These are phyloP conservation scores for Monascus purpureus DNA, from an alignment of 495 filamentous ascomycete genomes.

Conservation along the genomic window DNA sequence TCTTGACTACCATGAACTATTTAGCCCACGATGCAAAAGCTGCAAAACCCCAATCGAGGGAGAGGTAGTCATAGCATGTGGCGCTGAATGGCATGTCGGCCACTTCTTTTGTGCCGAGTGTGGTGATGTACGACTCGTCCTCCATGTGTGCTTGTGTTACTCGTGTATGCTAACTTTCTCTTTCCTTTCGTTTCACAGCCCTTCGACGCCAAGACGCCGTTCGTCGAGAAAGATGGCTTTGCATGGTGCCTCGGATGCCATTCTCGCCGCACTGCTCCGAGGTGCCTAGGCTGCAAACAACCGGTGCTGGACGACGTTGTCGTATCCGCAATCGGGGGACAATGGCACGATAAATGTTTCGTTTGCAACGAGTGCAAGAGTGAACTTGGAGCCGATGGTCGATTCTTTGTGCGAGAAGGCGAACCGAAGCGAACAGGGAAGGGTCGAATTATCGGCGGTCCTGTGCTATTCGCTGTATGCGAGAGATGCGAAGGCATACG, in stretches of 20 bases:
- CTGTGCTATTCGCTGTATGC: conserved; percentile 42
- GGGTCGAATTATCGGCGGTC: conserved; percentile 32
- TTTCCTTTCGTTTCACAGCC: conserved; percentile 28
- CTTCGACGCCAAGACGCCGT: conserved; percentile 66
- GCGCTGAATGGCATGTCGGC: conserved; percentile 89
- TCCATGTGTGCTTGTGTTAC: too few species aligned
- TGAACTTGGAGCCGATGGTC: conserved; percentile 43
- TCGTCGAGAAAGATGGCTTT: conserved; percentile 98
- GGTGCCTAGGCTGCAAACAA: conserved; percentile 72
- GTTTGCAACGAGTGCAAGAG: conserved; percentile 57
- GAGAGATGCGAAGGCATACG: conserved; percentile 50
- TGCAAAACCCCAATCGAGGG: conserved; percentile 98
- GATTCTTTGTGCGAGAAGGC: conserved; percentile 49
- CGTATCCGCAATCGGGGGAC: conserved; percentile 70
- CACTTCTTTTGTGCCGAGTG: conserved; percentile 99
- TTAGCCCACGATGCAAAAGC: conserved; percentile 83
- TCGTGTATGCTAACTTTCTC: conserved; percentile 5
- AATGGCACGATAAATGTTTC: conserved; percentile 94
- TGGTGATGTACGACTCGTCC: conserved; percentile 50
- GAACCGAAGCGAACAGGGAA: conserved; percentile 37
- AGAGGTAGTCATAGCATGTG: conserved; percentile 85
- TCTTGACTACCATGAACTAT: conserved; percentile 92
- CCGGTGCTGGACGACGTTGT: conserved; percentile 81
- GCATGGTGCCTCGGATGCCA: conserved; percentile 95
- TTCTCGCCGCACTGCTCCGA: conserved; percentile 74